Conservation (phyloP, 2,329 filamentous ascomycete genomes). For the Cephalotrichum gorgonifer region DNA sequence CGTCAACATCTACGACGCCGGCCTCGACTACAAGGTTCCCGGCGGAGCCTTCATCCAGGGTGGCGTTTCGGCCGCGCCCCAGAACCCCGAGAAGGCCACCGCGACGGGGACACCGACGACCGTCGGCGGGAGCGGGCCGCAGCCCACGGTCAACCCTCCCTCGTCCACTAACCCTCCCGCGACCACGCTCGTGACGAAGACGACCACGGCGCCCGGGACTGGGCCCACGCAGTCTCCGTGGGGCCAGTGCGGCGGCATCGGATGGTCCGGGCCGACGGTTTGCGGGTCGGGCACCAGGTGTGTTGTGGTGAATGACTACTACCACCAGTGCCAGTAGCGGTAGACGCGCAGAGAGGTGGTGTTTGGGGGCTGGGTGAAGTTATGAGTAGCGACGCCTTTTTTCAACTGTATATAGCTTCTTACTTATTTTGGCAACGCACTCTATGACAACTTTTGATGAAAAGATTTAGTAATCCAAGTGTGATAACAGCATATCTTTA, state of each 20-base stretch:
- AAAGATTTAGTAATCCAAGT: no score
- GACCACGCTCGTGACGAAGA: constrained; percentile 8
- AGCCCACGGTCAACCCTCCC: constrained; percentile 1
- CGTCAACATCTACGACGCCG: constrained; percentile 18
- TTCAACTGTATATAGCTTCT: neutral
- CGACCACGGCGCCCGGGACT: neutral
- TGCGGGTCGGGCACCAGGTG: constrained; percentile 29
- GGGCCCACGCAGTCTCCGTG: constrained; percentile 1
- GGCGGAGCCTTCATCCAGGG: constrained; percentile 19
- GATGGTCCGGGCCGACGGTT: constrained; percentile 32
- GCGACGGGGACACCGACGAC: constrained; percentile 9
- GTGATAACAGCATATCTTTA: no score
- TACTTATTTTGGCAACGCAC: neutral
- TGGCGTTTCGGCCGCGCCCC: constrained; percentile 8
- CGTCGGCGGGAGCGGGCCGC: constrained; percentile 5
- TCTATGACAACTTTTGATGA: no score
- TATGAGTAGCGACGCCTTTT: neutral
- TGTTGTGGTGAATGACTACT: constrained; percentile 22
- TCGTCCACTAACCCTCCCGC: neutral
- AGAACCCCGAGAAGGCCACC: constrained; percentile 9
- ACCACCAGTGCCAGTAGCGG: constrained; percentile 25
- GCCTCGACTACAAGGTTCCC: constrained; percentile 20
- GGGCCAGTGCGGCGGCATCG: constrained; percentile 34
- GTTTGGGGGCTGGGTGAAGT: no score
- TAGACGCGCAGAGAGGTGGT: no score